These are phyloP conservation scores for Nicotiana otophora DNA, from an alignment of 257 asterid genomes.

Conservation along the genomic window DNA sequence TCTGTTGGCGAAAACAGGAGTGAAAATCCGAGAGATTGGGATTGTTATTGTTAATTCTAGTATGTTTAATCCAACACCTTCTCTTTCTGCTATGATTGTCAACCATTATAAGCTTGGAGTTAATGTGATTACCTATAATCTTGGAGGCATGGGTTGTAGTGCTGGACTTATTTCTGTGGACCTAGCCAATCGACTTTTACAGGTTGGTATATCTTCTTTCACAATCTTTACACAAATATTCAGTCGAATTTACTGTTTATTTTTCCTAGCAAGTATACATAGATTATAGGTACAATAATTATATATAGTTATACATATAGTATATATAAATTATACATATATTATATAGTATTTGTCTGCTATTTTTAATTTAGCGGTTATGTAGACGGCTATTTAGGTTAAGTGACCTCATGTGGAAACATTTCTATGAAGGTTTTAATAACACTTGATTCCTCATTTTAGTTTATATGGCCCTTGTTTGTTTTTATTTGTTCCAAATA, in stretches of 20 bases:
- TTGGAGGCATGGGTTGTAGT: constrained; percentile 52
- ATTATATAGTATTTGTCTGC: no score
- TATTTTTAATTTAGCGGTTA: no score
- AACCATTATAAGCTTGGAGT: constrained; percentile 27
- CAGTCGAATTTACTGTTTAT: no score
- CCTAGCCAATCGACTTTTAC: constrained; percentile 29
- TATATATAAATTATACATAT: no score
- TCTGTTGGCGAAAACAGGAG: constrained; percentile 11
- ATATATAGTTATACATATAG: no score
- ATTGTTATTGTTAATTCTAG: constrained; percentile 35
- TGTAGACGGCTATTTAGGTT: no score
- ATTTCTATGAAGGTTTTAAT: not conserved
- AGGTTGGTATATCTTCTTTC: constrained; percentile 3
- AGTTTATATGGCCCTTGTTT: not conserved
- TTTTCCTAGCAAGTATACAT: no score
- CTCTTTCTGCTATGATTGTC: constrained; percentile 30
- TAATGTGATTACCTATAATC: constrained; percentile 28
- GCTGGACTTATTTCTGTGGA: constrained; percentile 36
- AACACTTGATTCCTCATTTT: not conserved
- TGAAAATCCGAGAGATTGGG: constrained; percentile 27
- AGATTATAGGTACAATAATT: no score
- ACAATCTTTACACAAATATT: no score
- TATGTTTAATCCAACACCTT: constrained; percentile 31
- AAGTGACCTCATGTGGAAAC: not conserved
- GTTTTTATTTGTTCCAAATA: not conserved